Conservation (phyloP, 2,329 filamentous ascomycete species). For the Nothophaeocryptopus gaeumannii region DNA sequence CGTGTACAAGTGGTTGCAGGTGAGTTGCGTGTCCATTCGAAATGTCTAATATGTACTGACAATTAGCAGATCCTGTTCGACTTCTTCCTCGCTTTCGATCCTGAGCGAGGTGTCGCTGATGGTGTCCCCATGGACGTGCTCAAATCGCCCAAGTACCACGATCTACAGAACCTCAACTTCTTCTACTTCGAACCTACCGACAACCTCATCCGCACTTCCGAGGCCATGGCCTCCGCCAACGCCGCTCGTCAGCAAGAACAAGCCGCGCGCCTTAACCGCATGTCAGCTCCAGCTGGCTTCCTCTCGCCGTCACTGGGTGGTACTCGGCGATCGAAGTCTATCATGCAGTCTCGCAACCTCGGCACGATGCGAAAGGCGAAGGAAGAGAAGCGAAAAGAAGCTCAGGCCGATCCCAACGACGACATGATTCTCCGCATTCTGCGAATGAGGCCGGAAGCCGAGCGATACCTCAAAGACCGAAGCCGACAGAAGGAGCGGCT, state of each 20-base stretch:
- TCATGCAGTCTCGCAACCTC: conserved; percentile 91
- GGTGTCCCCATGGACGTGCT: conserved; percentile 88
- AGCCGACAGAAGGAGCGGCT: conserved; percentile 92
- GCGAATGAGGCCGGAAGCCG: conserved; percentile 89
- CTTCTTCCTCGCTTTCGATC: conserved; percentile 93
- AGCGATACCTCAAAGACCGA: conserved; percentile 80
- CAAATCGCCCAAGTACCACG: conserved; percentile 97
- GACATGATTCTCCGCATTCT: conserved; percentile 97
- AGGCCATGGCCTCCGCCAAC: conserved; percentile 88
- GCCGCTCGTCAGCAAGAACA: conserved; percentile 68
- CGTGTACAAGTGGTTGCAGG: conserved; percentile 87
- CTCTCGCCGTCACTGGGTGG: conserved; percentile 56
- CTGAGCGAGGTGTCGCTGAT: conserved; percentile 75
- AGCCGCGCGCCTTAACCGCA: conserved; percentile 54
- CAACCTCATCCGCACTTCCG: conserved; percentile 88
- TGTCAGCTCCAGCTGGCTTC: conserved; percentile 61
- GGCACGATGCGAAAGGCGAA: conserved; percentile 96
- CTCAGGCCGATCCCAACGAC: conserved; percentile 92
- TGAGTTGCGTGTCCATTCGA: conserved; percentile 18
- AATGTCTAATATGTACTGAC: neutral
- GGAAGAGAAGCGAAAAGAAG: conserved; percentile 91
- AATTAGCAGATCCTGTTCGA: conserved; percentile 65
- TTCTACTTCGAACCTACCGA: conserved; percentile 96
- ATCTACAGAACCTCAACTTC: conserved; percentile 93
- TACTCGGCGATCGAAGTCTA: conserved; percentile 52